Evolutionary conservation across 2,329 filamentous ascomycete genomes (phyloP).

Genomic region (Colletotrichum siamense): DNA sequence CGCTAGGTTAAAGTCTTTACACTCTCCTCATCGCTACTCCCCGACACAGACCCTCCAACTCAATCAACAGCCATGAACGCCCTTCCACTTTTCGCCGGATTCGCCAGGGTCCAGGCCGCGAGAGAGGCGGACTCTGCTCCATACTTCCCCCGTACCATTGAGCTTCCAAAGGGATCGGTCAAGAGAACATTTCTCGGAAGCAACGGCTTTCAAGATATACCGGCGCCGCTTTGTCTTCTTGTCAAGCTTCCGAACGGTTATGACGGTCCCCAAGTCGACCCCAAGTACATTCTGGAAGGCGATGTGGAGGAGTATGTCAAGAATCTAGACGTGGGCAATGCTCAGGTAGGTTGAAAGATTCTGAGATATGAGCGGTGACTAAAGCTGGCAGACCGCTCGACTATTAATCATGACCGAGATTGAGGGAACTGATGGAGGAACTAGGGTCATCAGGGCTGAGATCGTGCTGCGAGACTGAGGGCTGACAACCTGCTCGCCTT

Average conservation of each 20-base stretch:
- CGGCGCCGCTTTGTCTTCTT: background rate
- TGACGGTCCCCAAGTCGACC: background rate
- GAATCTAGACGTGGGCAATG: background rate
- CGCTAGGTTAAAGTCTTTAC: background rate
- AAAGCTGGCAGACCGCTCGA: background rate
- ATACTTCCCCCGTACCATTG: background rate
- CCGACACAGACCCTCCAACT: background rate
- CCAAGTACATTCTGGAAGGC: background rate
- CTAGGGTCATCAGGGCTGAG: background rate
- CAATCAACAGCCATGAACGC: background rate
- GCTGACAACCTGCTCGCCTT: accelerated
- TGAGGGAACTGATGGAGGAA: accelerated
- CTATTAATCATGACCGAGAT: background rate
- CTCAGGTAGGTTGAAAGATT: background rate
- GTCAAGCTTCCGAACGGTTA: background rate
- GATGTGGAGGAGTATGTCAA: background rate
- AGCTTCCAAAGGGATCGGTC: background rate
- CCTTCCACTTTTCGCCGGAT: background rate
- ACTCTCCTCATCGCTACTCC: background rate
- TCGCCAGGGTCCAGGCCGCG: background rate
- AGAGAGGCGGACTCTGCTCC: background rate
- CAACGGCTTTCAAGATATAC: background rate
- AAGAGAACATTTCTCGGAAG: background rate
- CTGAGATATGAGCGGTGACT: background rate
- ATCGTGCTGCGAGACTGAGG: accelerated